These are phyloP conservation scores for Sarocladiaceae sp. DNA, from an alignment of 2,329 filamentous ascomycete genomes.

Conservation along the genomic window DNA sequence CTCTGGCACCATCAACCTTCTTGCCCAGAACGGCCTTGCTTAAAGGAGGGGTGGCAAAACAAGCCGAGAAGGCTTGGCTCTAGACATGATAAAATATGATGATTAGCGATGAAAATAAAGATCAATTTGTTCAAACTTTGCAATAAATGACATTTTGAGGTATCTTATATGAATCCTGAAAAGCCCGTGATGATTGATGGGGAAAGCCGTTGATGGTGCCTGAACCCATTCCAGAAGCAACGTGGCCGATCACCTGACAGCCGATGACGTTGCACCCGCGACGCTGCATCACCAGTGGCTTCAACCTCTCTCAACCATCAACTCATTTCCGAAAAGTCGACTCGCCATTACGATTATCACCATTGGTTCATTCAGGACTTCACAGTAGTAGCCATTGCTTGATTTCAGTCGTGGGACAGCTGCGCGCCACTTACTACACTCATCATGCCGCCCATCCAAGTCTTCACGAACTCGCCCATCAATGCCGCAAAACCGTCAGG, in stretches of 20 bases:
- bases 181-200: not conserved
- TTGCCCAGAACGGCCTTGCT: constrained; percentile 27
- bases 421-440: too few relatives aligned
- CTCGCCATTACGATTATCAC: too few relatives aligned
- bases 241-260: constrained; percentile 2
- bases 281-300: too few relatives aligned
- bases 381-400: too few relatives aligned
- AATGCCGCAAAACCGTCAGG: constrained; percentile 49
- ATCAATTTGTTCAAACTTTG: not conserved
- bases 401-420: too few relatives aligned
- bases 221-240: not conserved
- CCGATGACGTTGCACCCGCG: constrained; percentile 7
- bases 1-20: constrained; percentile 28
- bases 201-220: not conserved
- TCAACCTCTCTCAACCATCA: not conserved
- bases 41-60: not conserved
- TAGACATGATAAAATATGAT: not conserved
- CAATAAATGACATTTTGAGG: too few relatives aligned
- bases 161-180: not conserved
- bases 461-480: constrained; percentile 57
- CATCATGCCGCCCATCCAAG: constrained; percentile 57
- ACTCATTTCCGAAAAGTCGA: too few relatives aligned
- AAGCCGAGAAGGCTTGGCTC: not conserved
- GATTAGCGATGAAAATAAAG: constrained; percentile 5
- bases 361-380: too few relatives aligned